These are phyloP conservation scores for Aspergillus pseudoviridinutans DNA, from an alignment of 2,329 filamentous ascomycete genomes.

Conservation along the genomic window DNA sequence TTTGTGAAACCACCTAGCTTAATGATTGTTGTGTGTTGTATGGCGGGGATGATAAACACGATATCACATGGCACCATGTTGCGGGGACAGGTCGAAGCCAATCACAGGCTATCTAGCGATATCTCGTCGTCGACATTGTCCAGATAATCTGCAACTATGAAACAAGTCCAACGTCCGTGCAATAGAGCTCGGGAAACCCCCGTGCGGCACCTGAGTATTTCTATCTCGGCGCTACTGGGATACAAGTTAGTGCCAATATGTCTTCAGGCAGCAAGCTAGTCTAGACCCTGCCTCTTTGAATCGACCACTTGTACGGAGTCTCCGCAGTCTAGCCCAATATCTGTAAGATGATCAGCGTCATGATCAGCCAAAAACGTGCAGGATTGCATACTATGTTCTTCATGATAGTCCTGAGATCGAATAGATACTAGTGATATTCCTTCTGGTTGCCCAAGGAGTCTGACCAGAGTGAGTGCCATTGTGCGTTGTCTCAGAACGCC, in stretches of 20 bases:
- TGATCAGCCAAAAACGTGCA: not conserved
- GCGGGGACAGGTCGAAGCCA: not conserved
- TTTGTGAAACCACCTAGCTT: constrained; percentile 7
- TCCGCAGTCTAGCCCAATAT: not conserved
- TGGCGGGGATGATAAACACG: not conserved
- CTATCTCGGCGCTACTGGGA: not conserved
- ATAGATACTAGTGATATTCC: not conserved
- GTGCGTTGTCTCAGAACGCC: not conserved
- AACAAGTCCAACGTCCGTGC: not conserved
- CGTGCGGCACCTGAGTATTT: not conserved
- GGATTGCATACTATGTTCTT: not conserved
- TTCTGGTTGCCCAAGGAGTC: not conserved
- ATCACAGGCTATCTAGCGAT: not conserved
- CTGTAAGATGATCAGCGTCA: not conserved
- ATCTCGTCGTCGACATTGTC: not conserved
- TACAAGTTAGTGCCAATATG: not conserved
- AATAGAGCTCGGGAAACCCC: not conserved
- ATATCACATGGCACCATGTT: not conserved
- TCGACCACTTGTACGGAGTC: not conserved
- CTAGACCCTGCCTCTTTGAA: not conserved
- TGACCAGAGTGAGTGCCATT: not conserved
- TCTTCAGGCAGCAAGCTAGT: not conserved
- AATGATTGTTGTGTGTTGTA: not conserved
- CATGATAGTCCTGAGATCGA: not conserved
- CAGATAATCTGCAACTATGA: not conserved